Conservation (phyloP, 257 asterid genomes). For the Fraxinus pennsylvanica region DNA sequence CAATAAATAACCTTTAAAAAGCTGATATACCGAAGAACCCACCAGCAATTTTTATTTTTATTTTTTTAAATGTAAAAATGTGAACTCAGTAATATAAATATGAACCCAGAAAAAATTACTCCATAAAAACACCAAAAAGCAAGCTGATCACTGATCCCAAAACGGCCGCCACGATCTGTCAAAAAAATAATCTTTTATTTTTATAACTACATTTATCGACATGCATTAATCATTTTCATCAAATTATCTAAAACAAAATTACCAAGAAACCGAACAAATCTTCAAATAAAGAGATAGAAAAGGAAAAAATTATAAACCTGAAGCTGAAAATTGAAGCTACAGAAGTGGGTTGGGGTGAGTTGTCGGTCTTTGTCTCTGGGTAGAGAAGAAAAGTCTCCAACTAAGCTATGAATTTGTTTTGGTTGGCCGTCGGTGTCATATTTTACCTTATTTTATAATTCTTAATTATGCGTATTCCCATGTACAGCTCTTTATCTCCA, state of each 20-base stretch:
- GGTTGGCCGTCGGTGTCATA: slow-evolving; percentile 89
- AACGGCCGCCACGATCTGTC: slow-evolving; percentile 19
- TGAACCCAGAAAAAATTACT: slow-evolving; percentile 22
- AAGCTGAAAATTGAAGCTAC: slow-evolving; percentile 10
- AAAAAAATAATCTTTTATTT: slow-evolving; percentile 20
- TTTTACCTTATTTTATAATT: slow-evolving; percentile 6
- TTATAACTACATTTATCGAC: background rate
- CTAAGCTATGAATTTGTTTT: slow-evolving; percentile 42
- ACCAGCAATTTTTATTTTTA: slow-evolving; percentile 5
- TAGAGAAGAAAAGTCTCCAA: slow-evolving; percentile 59
- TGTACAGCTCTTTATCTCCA: background rate
- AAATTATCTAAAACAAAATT: slow-evolving; percentile 29
- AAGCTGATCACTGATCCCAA: slow-evolving; percentile 21
- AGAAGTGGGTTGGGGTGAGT: slow-evolving; percentile 6
- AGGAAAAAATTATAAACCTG: slow-evolving; percentile 4
- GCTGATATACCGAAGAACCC: slow-evolving; percentile 10
- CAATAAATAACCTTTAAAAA: slow-evolving; percentile 5
- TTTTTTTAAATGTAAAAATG: background rate
- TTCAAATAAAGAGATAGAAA: slow-evolving; percentile 9
- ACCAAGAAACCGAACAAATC: background rate
- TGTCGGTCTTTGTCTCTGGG: slow-evolving; percentile 14
- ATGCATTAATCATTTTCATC: slow-evolving; percentile 34
- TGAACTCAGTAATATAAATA: slow-evolving; percentile 12
- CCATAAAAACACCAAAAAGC: slow-evolving; percentile 20
- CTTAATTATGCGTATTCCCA: background rate